Conservation (phyloP, 352 stramenopile species). For the Phytophthora macrochlamydospora region DNA sequence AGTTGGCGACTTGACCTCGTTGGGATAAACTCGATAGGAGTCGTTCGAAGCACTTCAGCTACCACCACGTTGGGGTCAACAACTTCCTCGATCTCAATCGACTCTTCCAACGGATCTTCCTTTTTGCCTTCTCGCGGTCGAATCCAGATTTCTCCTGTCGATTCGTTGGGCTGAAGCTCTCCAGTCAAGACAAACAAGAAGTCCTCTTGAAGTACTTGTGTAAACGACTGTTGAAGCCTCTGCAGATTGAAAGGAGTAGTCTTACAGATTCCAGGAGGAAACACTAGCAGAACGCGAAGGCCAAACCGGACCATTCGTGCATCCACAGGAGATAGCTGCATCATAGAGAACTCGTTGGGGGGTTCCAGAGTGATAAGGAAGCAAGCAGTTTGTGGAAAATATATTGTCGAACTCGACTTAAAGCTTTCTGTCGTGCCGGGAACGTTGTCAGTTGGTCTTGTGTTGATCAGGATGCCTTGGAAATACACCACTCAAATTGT, state of each 20-base stretch:
- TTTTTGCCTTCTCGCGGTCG: not conserved
- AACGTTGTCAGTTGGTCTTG: no score
- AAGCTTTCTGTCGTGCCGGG: not conserved
- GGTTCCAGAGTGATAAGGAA: not conserved
- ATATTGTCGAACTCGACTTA: no score
- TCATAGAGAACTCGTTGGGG: not conserved
- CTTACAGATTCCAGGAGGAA: not conserved
- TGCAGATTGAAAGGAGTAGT: not conserved
- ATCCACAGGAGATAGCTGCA: slow-evolving; percentile 1
- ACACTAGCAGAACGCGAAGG: not conserved
- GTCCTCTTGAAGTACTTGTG: slow-evolving; percentile 5
- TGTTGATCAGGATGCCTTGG: not conserved
- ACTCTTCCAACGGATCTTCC: not conserved
- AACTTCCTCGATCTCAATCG: not conserved
- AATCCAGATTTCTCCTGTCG: slow-evolving; percentile 4
- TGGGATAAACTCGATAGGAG: slow-evolving; percentile 3
- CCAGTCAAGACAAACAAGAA: slow-evolving; percentile 1
- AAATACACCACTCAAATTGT: slow-evolving; percentile 10
- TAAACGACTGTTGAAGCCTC: slow-evolving; percentile 4
- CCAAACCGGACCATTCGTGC: slow-evolving; percentile 2
- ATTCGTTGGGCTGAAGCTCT: not conserved
- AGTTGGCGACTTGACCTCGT: slow-evolving; percentile 4
- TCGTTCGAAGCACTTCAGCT: slow-evolving; percentile 3
- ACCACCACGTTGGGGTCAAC: not conserved
- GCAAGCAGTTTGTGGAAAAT: not conserved